Conservation (phyloP, 768 basidiomycete species). For the Termitomyces sp. region DNA sequence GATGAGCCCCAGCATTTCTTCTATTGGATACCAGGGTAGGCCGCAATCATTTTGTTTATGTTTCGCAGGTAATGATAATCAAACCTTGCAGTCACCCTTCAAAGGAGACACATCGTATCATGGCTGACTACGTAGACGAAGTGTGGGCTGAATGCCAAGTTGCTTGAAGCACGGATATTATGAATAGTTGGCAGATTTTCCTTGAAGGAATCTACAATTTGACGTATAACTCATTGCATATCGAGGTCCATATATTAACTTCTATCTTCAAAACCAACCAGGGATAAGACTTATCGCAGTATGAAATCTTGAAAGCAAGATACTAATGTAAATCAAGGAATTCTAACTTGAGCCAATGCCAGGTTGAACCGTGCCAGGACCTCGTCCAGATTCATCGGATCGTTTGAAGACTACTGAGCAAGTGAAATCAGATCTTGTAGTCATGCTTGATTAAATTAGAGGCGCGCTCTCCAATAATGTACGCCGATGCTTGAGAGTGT, state of each 20-base stretch:
- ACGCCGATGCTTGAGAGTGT: conserved; percentile 11
- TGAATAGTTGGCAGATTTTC: neutral
- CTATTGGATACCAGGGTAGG: conserved; percentile 47
- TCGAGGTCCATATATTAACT: too few relatives aligned
- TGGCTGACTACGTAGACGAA: conserved; percentile 45
- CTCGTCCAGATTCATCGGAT: neutral
- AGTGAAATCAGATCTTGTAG: neutral
- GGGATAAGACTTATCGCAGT: neutral
- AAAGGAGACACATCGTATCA: conserved; percentile 41
- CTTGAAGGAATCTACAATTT: neutral
- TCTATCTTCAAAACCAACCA: neutral
- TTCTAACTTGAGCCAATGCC: neutral
- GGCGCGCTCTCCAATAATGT: conserved; percentile 12
- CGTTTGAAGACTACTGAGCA: neutral
- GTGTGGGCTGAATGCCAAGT: conserved; percentile 28
- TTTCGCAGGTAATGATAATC: neutral
- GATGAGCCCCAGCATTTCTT: conserved; percentile 42
- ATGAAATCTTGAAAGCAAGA: neutral
- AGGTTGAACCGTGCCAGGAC: neutral
- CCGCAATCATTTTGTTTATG: neutral
- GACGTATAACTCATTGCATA: neutral
- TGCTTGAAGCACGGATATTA: neutral
- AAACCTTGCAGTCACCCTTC: conserved; percentile 39
- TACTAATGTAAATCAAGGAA: neutral
- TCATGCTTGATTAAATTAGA: conserved; percentile 10